These are phyloP conservation scores for Taiwanofungus camphoratus DNA, from an alignment of 1,284 basidiomycete species.

Conservation along the genomic window DNA sequence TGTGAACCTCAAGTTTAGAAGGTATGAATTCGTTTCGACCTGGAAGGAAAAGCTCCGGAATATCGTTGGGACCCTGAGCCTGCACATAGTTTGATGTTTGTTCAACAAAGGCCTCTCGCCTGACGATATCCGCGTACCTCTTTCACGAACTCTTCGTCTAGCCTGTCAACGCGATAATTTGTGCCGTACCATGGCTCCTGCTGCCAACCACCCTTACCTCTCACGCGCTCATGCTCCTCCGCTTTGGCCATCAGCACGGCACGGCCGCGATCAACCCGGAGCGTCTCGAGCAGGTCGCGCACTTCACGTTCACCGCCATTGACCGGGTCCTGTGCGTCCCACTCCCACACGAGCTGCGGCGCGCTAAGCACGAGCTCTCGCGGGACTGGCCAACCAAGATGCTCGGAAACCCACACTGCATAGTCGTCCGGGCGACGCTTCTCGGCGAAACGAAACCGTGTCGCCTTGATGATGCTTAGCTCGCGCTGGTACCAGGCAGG, in stretches of 20 bases:
- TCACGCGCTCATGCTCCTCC: conserved; percentile 55
- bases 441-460: conserved; percentile 87
- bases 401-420: conserved; percentile 72
- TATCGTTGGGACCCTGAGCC: conserved; percentile 59
- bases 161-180: conserved; percentile 65
- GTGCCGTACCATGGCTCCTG: conserved; percentile 87
- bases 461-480: conserved; percentile 66
- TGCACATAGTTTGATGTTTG: conserved; percentile 30
- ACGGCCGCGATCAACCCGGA: conserved; percentile 63
- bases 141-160: conserved; percentile 59
- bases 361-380: conserved; percentile 75
- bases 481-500: conserved; percentile 79
- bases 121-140: conserved; percentile 42
- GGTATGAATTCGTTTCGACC: conserved; percentile 89
- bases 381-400: conserved; percentile 79
- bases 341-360: conserved; percentile 72
- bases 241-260: conserved; percentile 74
- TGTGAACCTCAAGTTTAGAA: conserved; percentile 79
- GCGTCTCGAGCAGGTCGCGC: conserved; percentile 53
- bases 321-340: conserved; percentile 47
- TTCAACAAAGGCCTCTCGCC: too few relatives aligned
- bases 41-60: conserved; percentile 74
- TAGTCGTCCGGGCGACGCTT: conserved; percentile 80
- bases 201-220: conserved; percentile 50
- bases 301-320: conserved; percentile 50